These are phyloP conservation scores for Hygrophorus pudorinus DNA, from an alignment of 768 basidiomycete species.

Conservation along the genomic window DNA sequence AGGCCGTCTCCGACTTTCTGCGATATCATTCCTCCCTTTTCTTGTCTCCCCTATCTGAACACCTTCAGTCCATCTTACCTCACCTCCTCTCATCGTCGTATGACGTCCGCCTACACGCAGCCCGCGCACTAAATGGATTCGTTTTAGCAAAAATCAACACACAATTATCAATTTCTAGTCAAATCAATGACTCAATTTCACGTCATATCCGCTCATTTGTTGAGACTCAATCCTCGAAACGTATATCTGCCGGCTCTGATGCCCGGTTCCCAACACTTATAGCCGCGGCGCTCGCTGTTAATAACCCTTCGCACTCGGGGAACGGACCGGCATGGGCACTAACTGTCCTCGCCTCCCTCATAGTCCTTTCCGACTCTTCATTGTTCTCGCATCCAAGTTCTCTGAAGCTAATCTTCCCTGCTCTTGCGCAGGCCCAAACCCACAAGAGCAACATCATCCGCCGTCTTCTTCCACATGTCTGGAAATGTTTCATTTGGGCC, in stretches of 20 bases:
- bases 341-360: slow-evolving; percentile 33
- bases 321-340: slow-evolving; percentile 35
- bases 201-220: slow-evolving; percentile 19
- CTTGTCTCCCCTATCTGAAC: slow-evolving; percentile 33
- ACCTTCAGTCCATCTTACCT: slow-evolving; percentile 32
- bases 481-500: slow-evolving; percentile 50
- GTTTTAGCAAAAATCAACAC: slow-evolving; percentile 29
- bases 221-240: slow-evolving; percentile 11
- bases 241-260: slow-evolving; percentile 1
- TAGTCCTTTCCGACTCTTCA: slow-evolving; percentile 33
- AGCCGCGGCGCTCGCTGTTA: slow-evolving; percentile 17
- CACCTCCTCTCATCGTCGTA: slow-evolving; percentile 20
- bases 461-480: slow-evolving; percentile 33
- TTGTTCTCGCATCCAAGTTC: slow-evolving; percentile 31
- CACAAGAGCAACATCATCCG: slow-evolving; percentile 27
- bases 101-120: slow-evolving; percentile 38
- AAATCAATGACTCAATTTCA: slow-evolving; percentile 17
- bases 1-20: slow-evolving; percentile 29
- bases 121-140: slow-evolving; percentile 46
- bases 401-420: slow-evolving; percentile 27
- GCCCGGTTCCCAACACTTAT: slow-evolving; percentile 19
- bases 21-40: slow-evolving; percentile 36
- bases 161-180: slow-evolving; percentile 3
- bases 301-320: slow-evolving; percentile 11
- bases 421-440: slow-evolving; percentile 19